Conservation (phyloP, 768 basidiomycete genomes). For the Calocybe cyanea region DNA sequence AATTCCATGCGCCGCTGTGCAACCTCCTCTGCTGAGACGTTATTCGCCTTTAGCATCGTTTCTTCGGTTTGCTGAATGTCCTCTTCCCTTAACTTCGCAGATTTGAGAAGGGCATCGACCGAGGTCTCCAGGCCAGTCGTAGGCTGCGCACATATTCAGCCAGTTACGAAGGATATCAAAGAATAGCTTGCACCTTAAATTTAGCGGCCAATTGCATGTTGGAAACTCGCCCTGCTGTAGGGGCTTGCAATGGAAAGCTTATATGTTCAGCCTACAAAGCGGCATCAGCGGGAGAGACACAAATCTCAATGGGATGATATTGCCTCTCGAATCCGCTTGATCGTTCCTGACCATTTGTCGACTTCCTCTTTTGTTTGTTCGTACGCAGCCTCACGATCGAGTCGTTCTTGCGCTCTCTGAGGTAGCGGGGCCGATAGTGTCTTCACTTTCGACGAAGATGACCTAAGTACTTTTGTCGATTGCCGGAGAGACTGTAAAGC, state of each 20-base stretch:
- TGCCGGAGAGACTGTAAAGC: constrained; percentile 65
- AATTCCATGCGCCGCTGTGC: constrained; percentile 77
- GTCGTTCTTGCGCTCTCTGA: constrained; percentile 79
- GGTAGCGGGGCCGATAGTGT: constrained; percentile 82
- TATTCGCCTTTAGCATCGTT: constrained; percentile 66
- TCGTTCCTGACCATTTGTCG: constrained; percentile 89
- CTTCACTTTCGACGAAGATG: constrained; percentile 49
- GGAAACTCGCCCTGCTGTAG: constrained; percentile 51
- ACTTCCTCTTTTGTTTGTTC: constrained; percentile 91
- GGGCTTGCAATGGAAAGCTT: constrained; percentile 79
- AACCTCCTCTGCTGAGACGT: constrained; percentile 83
- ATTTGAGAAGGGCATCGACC: constrained; percentile 74
- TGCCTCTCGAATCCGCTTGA: constrained; percentile 89
- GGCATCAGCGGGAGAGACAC: constrained; percentile 6
- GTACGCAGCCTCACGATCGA: constrained; percentile 93
- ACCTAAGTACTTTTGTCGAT: constrained; percentile 59
- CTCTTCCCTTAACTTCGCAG: constrained; percentile 79
- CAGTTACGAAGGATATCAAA: neutral
- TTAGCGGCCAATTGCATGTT: constrained; percentile 76
- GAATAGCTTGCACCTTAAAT: constrained; percentile 60
- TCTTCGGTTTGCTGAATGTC: constrained; percentile 78
- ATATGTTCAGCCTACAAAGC: constrained; percentile 71
- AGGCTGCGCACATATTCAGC: constrained; percentile 43
- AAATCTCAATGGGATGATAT: constrained; percentile 9
- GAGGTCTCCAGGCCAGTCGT: constrained; percentile 82